A percentile compares a stretch with the other conserved stretches of the same genome.
Conservation (phyloP, 352 stramenopile species). For the Globisporangium middletonii region DNA sequence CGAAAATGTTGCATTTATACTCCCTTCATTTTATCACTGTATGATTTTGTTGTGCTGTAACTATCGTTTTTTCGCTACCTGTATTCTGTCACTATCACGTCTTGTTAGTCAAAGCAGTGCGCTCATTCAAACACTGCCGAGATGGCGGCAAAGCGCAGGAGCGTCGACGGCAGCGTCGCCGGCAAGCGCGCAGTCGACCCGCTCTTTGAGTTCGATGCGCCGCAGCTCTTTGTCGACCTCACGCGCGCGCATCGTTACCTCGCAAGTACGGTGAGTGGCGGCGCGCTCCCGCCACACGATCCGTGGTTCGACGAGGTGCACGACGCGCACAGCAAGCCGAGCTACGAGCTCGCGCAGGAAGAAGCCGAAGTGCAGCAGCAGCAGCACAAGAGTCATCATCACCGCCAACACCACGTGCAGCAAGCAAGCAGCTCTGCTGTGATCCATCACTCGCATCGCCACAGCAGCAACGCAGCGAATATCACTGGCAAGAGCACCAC, state of each 20-base stretch:
- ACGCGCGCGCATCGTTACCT: constrained; percentile 15
- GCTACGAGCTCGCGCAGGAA: constrained; percentile 39
- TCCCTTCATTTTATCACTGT: no score
- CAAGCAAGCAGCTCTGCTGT: no score
- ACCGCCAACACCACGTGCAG: neutral
- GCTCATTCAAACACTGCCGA: no score
- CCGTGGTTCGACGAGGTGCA: constrained; percentile 65
- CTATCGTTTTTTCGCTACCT: neutral
- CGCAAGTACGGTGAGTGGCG: neutral
- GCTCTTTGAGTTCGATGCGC: constrained; percentile 75
- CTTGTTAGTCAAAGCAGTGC: neutral
- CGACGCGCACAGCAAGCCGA: constrained; percentile 45
- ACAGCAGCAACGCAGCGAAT: neutral
- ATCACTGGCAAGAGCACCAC: neutral
- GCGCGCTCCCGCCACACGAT: constrained; percentile 30
- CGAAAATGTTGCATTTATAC: no score
- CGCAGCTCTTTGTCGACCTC: constrained; percentile 51
- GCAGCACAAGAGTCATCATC: constrained; percentile 1
- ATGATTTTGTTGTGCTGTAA: no score
- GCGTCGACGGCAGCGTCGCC: neutral
- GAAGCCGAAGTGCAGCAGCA: constrained; percentile 16
- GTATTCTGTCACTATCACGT: neutral
- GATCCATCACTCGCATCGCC: no score
- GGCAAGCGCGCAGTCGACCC: constrained; percentile 25
- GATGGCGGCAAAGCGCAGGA: constrained; percentile 8